phyloP scores from a whole-genome alignment of 768 basidiomycete genomes.

The Leucocoprinus birnbaumii region DNA sequence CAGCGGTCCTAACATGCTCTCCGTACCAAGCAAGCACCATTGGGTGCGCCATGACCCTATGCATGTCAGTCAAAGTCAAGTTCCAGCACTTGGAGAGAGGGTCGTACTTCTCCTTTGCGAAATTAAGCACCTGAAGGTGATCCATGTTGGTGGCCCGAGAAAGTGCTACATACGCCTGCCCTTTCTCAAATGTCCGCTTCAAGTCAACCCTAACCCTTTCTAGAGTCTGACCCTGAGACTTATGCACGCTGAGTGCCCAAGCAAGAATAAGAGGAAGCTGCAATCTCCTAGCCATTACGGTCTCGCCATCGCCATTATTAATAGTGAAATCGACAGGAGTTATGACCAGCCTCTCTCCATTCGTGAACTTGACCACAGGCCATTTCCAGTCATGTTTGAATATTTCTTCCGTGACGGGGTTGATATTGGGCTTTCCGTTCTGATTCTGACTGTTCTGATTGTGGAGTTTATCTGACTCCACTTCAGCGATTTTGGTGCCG shows the following conservation, averaged over 20 bases:
- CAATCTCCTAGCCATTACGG: conserved; percentile 44
- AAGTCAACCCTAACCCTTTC: conserved; percentile 82
- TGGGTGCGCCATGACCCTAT: conserved; percentile 63
- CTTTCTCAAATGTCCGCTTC: conserved; percentile 72
- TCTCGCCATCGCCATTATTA: conserved; percentile 51
- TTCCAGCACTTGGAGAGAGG: neutral
- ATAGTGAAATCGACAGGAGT: conserved; percentile 62
- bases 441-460: neutral
- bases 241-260: conserved; percentile 88
- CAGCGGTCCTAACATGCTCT: neutral
- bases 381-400: conserved; percentile 26
- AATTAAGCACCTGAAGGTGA: conserved; percentile 61
- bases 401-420: neutral
- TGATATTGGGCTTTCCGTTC: neutral
- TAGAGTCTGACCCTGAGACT: conserved; percentile 65
- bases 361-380: conserved; percentile 62
- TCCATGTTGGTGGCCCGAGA: conserved; percentile 72
- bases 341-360: conserved; percentile 42
- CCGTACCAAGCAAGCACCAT: conserved; percentile 59
- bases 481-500: conserved; percentile 32
- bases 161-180: conserved; percentile 75
- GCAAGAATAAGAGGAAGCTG: conserved; percentile 79
- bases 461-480: neutral
- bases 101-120: conserved; percentile 54
- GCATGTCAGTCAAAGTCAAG: neutral